phyloP scores from a whole-genome alignment of 1,284 basidiomycete species.

The Sphagnurus paluster region DNA sequence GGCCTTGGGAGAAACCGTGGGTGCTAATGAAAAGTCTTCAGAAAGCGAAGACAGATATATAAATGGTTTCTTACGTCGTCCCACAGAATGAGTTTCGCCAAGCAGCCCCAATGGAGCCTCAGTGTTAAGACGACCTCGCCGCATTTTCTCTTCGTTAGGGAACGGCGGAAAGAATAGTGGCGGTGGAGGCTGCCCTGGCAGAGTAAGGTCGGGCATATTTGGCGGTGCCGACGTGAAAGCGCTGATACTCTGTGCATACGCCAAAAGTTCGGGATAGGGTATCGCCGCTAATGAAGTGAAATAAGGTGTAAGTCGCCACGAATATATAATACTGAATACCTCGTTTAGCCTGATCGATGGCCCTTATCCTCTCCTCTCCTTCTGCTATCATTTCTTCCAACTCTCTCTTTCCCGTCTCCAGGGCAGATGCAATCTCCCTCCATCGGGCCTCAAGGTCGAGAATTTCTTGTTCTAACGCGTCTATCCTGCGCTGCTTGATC shows the following conservation, averaged over 20 bases:
- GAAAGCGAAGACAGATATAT: constrained; percentile 1
- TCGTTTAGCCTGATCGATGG: constrained; percentile 69
- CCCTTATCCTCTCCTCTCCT: constrained; percentile 66
- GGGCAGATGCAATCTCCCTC: constrained; percentile 60
- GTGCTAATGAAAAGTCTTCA: constrained; percentile 37
- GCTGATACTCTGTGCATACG: constrained; percentile 78
- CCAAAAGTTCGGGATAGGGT: constrained; percentile 76
- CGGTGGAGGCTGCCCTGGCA: constrained; percentile 69
- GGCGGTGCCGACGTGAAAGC: constrained; percentile 83
- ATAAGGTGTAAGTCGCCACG: constrained; percentile 9
- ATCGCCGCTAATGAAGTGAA: constrained; percentile 53
- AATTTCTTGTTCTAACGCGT: constrained; percentile 67
- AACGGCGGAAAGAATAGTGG: constrained; percentile 83
- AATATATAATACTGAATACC: constrained; percentile 40
- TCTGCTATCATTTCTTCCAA: constrained; percentile 69
- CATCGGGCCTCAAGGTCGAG: constrained; percentile 63
- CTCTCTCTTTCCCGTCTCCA: constrained; percentile 65
- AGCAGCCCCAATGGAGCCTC: constrained; percentile 73
- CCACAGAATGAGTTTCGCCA: constrained; percentile 78
- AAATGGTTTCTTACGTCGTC: constrained; percentile 51
- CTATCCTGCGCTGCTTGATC: constrained; percentile 70
- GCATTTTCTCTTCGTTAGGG: constrained; percentile 86
- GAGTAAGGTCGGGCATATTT: constrained; percentile 70
- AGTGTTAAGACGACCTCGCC: constrained; percentile 71
- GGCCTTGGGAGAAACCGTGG: constrained; percentile 57